A percentile compares a stretch with the other conserved stretches of the same genome.
Conservation (phyloP, 1,284 basidiomycete genomes). For the Cryptococcus jaspeensis region DNA sequence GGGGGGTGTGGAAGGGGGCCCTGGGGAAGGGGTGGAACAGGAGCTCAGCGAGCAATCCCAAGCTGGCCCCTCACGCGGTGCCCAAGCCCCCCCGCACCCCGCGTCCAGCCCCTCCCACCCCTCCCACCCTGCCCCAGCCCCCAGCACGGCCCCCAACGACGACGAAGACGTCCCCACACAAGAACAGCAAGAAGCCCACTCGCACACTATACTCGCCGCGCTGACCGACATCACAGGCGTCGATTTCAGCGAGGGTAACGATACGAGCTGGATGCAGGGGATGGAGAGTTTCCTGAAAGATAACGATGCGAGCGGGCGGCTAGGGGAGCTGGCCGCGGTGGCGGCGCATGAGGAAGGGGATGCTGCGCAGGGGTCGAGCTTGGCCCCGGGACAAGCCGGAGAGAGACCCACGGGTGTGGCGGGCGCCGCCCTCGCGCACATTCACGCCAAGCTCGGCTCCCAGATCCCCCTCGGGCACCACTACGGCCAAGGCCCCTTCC, state of each 20-base stretch:
- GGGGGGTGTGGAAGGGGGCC: background rate
- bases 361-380: background rate
- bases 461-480: background rate
- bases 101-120: too few relatives aligned
- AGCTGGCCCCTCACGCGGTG: background rate
- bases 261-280: slow-evolving; percentile 39
- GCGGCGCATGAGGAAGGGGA: slow-evolving; percentile 26
- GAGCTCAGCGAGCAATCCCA: background rate
- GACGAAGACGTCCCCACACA: background rate
- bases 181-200: slow-evolving; percentile 32
- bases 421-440: background rate
- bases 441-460: background rate
- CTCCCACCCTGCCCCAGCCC: background rate
- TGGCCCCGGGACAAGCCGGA: background rate
- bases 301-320: slow-evolving; percentile 31
- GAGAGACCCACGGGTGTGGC: slow-evolving; percentile 1
- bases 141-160: background rate
- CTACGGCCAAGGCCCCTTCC: background rate
- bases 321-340: slow-evolving; percentile 44
- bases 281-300: slow-evolving; percentile 40
- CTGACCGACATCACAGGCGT: slow-evolving; percentile 28
- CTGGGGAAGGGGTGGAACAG: background rate
- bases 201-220: slow-evolving; percentile 40
- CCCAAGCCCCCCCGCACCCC: background rate
- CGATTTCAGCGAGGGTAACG: slow-evolving; percentile 22